phyloP scores from a whole-genome alignment of 139 green algal species.

The Haematococcus lacustris region DNA sequence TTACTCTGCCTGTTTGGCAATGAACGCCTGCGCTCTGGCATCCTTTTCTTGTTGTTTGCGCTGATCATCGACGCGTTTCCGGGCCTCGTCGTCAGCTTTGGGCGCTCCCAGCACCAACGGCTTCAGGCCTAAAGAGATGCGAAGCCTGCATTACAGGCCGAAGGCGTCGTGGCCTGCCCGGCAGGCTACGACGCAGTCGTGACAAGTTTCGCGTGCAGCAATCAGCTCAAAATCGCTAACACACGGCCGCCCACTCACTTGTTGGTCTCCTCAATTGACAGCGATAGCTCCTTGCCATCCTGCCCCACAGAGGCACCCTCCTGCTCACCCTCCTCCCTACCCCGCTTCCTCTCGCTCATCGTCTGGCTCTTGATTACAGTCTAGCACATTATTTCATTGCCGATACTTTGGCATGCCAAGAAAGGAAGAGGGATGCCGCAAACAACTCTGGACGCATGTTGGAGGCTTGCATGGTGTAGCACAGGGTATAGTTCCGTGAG shows the following conservation, averaged over 20 bases:
- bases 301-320: neutral
- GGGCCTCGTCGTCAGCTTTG: constrained; percentile 8
- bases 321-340: neutral
- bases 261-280: constrained; percentile 80
- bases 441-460: too few relatives aligned
- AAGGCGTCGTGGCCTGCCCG: too few relatives aligned
- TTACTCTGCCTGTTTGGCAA: constrained; percentile 20
- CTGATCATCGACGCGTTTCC: constrained; percentile 6
- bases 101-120: constrained; percentile 36
- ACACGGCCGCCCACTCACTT: constrained; percentile 39
- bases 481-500: too few relatives aligned
- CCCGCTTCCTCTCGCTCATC: neutral
- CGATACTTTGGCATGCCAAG: too few relatives aligned
- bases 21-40: constrained; percentile 1
- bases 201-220: neutral
- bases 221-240: neutral
- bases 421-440: too few relatives aligned
- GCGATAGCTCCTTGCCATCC: constrained; percentile 34
- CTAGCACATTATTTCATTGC: too few relatives aligned
- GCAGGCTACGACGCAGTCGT: too few relatives aligned
- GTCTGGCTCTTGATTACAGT: too few relatives aligned
- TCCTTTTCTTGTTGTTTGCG: constrained; percentile 15
- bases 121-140: constrained; percentile 62
- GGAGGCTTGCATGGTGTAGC: too few relatives aligned
- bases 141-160: constrained; percentile 60